Evolutionary conservation across 495 filamentous ascomycete species (phyloP).

Genomic region (Penicillium robsamsonii): DNA sequence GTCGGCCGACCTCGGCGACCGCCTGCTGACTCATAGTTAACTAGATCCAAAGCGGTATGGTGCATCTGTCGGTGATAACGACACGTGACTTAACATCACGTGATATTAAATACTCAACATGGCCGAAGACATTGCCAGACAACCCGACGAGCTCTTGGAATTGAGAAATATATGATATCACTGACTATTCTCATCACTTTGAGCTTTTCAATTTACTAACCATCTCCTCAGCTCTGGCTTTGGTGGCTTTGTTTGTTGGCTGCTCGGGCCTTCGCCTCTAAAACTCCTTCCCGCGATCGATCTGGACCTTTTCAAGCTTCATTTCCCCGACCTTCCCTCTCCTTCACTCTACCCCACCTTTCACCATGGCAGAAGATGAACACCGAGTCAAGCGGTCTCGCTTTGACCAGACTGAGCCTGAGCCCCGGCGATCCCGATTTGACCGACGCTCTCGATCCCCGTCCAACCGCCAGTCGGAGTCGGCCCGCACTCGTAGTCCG

Average conservation of each 20-base stretch:
- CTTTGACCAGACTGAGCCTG: slow-evolving; percentile 85
- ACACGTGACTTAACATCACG: neutral
- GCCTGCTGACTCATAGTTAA: slow-evolving; percentile 31
- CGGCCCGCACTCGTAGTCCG: slow-evolving; percentile 78
- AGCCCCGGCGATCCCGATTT: slow-evolving; percentile 73
- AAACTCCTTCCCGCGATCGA: slow-evolving; percentile 28
- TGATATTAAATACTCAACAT: neutral
- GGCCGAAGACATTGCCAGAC: neutral
- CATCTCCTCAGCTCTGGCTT: neutral
- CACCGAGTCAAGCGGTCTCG: slow-evolving; percentile 81
- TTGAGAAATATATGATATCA: slow-evolving; percentile 2
- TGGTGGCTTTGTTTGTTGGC: neutral
- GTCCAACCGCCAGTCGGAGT: slow-evolving; percentile 56
- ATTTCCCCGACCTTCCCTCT: slow-evolving; percentile 4
- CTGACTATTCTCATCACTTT: neutral
- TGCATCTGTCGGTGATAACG: neutral
- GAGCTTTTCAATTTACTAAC: neutral
- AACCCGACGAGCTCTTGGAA: neutral
- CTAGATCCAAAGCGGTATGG: slow-evolving; percentile 16
- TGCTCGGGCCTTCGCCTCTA: slow-evolving; percentile 15
- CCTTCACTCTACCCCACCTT: neutral
- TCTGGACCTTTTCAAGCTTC: slow-evolving; percentile 16
- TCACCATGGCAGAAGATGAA: slow-evolving; percentile 74
- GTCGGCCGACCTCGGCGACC: slow-evolving; percentile 40
- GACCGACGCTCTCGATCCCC: slow-evolving; percentile 87